Base-by-base conservation (phyloP, 2,329 filamentous ascomycete species). In the Ophiostoma tasmaniense region DNA sequence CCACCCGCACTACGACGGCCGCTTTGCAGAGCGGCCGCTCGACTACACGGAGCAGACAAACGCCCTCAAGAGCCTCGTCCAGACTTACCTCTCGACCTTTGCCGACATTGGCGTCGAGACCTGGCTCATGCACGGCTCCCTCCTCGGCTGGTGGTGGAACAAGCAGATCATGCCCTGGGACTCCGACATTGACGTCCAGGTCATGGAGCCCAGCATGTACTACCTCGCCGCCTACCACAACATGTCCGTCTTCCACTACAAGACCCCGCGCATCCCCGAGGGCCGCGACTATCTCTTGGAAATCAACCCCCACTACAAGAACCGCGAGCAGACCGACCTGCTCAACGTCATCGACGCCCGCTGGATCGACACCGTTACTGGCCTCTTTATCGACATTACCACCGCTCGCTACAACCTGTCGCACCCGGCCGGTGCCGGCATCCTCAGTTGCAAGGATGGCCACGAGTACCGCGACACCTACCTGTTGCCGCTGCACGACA, bases 81-180 rank as follows among this genome's bases (percentile, higher is more conserved):
- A 88, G 74, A 88, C 90, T 35, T 94, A 93, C 76, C 81, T 94
- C 65, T 80, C 84, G 59, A 90, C 88, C 37, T 89, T 90, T 74
- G 80, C 82, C 66, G 83, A 86, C 50, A 81, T 91, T 37, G 84
- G 86, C 1, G 77, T 93, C 70, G 88, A 93, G 76, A 93, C 91
- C 6, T 94, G 91, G 91, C 85, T 94, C 70, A 90, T 91, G 74
- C 91, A 94, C 75, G 90, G 90, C n/a, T 90, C 89, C n/a, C 80
- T 94, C 37, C 80, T 95, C 39, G 91, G 91, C 7, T 95, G 91
- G 91, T 94, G 90, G 90, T 94, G 91, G 91, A 92, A 91, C 81
- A 65, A 62, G n/a, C 80, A 79, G 66, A 66, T 66, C 13, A n/a
- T 93, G 76, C 90, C 90, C 0, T 92, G 90, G 90, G 90, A 93